Evolutionary conservation across 1,139 yeast genomes (phyloP), one percentile per base, ranked within the genome.

Genomic region (Candida mesenterica): DNA sequence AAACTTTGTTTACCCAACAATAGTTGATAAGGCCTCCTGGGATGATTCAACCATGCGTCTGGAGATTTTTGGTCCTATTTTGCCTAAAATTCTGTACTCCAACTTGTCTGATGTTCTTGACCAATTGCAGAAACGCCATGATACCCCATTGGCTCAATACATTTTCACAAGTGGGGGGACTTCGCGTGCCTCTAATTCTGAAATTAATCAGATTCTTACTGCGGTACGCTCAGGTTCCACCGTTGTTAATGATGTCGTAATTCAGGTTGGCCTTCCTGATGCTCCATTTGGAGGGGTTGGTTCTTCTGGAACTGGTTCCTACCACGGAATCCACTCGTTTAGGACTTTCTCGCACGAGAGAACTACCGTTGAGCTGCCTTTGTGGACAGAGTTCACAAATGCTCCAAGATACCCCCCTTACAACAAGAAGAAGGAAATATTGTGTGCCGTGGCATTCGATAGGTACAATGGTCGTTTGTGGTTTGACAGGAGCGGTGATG

Each of bases 251-350:
- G 97, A 90, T 45, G 72, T 81, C 1, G 40, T 88, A 38, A 46
- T 87, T 52, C 96, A 89, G 43, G 89, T 77, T 30, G 90, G 77
- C 0, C 69, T 86, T 40, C 48, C 70, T n/a, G 72, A 73, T 40
- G 77, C 88, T 5, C 97, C 97, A 20, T 90, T 92, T 61, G 97
- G 97, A 27, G 98, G 98, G 24, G 63, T 89, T 41, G 97, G 97
- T 15, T 58, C 62, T 20, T 86, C 96, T 0, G 98, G 98, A 0
- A 62, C 68, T 38, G 90, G 90, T 10, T 75, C 80, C 22, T 89
- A 89, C 62, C 97, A 90, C 53, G 96, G 97, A 4, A 63, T 61
- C 42, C 72, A 65, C 55, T 86, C 95, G 1, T 82, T 82, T 63
- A 72, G 77, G 39, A 68, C 83, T 12, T 90, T 90, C 52, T 75